These are phyloP conservation scores for Arthroderma sp. DNA, from an alignment of 2,329 filamentous ascomycete genomes.

Conservation along the genomic window DNA sequence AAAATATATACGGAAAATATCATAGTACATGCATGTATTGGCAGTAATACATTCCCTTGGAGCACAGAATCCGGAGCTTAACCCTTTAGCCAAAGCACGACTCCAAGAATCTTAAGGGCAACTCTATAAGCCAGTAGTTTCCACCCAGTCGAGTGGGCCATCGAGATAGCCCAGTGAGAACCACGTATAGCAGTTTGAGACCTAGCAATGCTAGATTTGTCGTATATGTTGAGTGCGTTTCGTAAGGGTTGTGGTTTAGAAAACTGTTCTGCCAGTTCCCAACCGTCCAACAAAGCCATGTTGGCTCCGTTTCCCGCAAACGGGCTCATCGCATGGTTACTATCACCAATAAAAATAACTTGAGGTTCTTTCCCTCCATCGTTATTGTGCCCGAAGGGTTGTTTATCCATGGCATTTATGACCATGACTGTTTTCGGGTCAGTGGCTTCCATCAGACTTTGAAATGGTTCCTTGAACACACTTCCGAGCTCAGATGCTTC, in stretches of 20 bases:
- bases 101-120: background rate
- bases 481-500: constrained; percentile 20
- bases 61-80: background rate
- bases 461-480: constrained; percentile 28
- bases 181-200: constrained; percentile 4
- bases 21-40: too few relatives aligned
- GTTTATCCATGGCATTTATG: constrained; percentile 34
- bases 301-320: constrained; percentile 40
- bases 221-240: constrained; percentile 23
- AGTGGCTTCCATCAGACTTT: constrained; percentile 27
- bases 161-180: constrained; percentile 9
- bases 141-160: constrained; percentile 5
- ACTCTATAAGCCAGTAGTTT: constrained; percentile 4
- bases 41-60: too few relatives aligned
- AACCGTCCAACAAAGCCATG: constrained; percentile 35
- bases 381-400: constrained; percentile 28
- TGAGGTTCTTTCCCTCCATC: constrained; percentile 3
- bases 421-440: constrained; percentile 26
- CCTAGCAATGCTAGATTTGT: constrained; percentile 24
- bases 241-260: constrained; percentile 16
- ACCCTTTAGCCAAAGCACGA: constrained; percentile 1
- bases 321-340: constrained; percentile 38
- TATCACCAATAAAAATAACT: constrained; percentile 38
- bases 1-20: too few relatives aligned
- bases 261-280: constrained; percentile 34